phyloP scores from a whole-genome alignment of 257 asterid genomes.

The Phtheirospermum japonicum region DNA sequence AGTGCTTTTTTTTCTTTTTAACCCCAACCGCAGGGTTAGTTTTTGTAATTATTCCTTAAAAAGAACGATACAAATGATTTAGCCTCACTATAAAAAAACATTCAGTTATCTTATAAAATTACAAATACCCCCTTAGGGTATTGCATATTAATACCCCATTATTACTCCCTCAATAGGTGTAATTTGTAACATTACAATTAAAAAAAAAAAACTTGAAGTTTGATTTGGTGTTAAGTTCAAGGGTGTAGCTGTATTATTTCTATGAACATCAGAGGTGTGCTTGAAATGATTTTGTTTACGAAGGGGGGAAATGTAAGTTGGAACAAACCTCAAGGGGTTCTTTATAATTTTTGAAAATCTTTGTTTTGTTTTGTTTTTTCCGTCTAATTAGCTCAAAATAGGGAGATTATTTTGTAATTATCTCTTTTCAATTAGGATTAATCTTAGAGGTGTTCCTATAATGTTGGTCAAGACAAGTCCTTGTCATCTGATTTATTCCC shows the following conservation, averaged over 20 bases:
- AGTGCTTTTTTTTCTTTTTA: no score
- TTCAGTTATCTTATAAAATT: background rate
- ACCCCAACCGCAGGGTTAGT: no score
- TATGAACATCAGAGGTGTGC: no score
- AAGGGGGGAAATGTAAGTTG: background rate
- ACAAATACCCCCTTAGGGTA: background rate
- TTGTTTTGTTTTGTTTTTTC: no score
- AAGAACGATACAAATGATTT: no score
- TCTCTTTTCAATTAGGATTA: background rate
- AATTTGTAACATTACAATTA: no score
- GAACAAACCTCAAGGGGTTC: background rate
- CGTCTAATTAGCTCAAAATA: background rate
- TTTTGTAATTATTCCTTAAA: no score
- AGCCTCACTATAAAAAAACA: background rate
- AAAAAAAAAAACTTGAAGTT: background rate
- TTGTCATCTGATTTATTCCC: constrained; percentile 19
- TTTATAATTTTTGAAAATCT: no score
- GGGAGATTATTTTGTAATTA: background rate
- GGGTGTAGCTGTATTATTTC: background rate
- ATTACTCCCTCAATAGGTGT: background rate
- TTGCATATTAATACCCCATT: background rate
- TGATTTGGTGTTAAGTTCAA: background rate
- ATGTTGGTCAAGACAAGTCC: no score
- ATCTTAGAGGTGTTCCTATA: no score
- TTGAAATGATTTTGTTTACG: background rate